Evolutionary conservation across 345 rosid species (phyloP), one percentile per base, ranked within the genome.

Genomic region (Salix purpurea): DNA sequence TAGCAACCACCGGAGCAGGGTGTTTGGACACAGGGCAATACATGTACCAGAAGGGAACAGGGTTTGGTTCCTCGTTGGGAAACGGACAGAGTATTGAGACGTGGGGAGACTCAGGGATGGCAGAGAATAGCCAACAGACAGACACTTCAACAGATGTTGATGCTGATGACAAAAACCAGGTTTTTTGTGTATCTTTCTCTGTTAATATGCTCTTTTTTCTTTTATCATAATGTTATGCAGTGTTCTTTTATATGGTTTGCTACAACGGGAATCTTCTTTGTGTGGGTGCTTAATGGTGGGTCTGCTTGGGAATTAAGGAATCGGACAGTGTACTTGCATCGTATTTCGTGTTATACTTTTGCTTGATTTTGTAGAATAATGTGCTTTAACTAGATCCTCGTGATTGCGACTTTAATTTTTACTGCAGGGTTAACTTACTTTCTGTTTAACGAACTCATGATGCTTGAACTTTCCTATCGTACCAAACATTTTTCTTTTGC

Each of bases 81-180:
- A 89, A 83, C 60, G 90, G 88, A 71, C 86, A 85, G 65, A 46
- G 12, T 26, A 84, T 86, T 77, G 97, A 92, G 88, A 94, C 88
- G 79, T 91, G 98, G 97, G 93, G 88, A 50, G 97, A 94, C 48
- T 94, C 96, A 77, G 93, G 86, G 67, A 84, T 91, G 85, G 94
- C 88, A 36, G 96, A 90, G 81, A 88, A 88, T 79, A 90, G 97
- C 90, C 98, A 90, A 80, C 97, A 92, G 76, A 94, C 98, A 83
- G 98, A 92, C 88, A 91, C 97, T 83, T 92, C 97, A 46, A 92
- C 97, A 81, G 98, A 92, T 86, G 82, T 90, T 72, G 97, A 92
- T 82, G 88, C 87, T 74, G 98, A 94, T 84, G 93, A 94, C 74
- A 94, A 80, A 83, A 77, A 84, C 87, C 94, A 92, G 92, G 98